phyloP scores from a whole-genome alignment of 768 basidiomycete species.

The Naganishia vishniacii region DNA sequence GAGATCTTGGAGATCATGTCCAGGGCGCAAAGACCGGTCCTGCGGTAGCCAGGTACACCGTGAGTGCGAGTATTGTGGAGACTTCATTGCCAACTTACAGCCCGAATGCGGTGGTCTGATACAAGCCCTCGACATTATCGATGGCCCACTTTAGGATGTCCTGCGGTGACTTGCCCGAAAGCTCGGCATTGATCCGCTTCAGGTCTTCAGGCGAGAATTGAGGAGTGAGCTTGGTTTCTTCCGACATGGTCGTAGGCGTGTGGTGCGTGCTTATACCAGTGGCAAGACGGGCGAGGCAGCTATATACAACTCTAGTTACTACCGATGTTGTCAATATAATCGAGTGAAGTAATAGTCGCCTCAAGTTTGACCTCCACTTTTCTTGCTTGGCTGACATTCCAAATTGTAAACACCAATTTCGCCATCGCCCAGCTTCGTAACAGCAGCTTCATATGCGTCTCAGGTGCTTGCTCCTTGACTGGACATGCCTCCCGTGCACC shows the following conservation, averaged over 20 bases:
- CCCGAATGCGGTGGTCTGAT: slow-evolving; percentile 95
- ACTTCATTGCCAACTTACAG: slow-evolving; percentile 49
- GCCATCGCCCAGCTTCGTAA: no score
- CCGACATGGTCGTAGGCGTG: neutral
- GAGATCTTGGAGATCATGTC: slow-evolving; percentile 90
- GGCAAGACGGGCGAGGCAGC: neutral
- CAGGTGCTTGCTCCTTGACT: no score
- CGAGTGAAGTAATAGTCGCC: neutral
- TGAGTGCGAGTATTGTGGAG: slow-evolving; percentile 3
- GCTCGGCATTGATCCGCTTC: slow-evolving; percentile 64
- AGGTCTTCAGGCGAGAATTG: slow-evolving; percentile 53
- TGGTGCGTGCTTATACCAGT: neutral
- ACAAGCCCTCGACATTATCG: slow-evolving; percentile 67
- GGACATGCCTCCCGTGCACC: no score
- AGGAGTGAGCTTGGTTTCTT: neutral
- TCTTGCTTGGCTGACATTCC: neutral
- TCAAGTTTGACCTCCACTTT: slow-evolving; percentile 9
- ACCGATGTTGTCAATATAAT: slow-evolving; percentile 6
- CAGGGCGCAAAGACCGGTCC: slow-evolving; percentile 81
- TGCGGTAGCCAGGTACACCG: slow-evolving; percentile 7
- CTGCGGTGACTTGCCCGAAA: slow-evolving; percentile 67
- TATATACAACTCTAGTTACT: slow-evolving; percentile 1
- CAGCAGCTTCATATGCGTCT: no score
- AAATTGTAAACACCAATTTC: slow-evolving; percentile 19
- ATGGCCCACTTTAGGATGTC: slow-evolving; percentile 82